These are phyloP conservation scores for Eucalyptus caleyi DNA, from an alignment of 345 rosid species.

Conservation along the genomic window DNA sequence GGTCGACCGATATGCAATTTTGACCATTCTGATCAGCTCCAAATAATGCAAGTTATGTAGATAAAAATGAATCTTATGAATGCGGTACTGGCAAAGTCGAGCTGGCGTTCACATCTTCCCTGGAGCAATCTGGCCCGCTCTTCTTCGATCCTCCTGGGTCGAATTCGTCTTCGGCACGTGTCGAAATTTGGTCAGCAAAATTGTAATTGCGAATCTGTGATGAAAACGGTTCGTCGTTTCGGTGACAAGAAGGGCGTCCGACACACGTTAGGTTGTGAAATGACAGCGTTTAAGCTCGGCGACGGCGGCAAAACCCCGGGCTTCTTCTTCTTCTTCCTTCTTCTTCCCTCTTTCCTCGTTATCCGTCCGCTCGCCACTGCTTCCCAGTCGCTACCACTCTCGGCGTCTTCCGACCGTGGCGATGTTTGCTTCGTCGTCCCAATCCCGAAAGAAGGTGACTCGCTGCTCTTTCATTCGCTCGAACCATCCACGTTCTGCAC, in stretches of 20 bases:
- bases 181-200: neutral
- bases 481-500: neutral
- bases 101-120: neutral
- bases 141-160: neutral
- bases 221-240: neutral
- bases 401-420: neutral
- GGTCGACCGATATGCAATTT: neutral
- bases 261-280: neutral
- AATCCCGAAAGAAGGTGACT: constrained; percentile 12
- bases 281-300: neutral
- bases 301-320: no score
- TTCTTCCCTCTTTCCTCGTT: neutral
- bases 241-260: neutral
- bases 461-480: neutral
- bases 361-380: neutral
- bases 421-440: constrained; percentile 24
- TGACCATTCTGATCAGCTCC: neutral
- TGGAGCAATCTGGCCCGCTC: neutral
- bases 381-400: neutral
- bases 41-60: neutral
- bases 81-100: neutral
- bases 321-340: neutral
- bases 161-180: neutral
- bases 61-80: neutral
- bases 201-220: neutral